Evolutionary conservation across 108 stramenopile species (phyloP), one percentile per base, ranked within the genome.

Genomic region (Stephanodiscus triporus): DNA sequence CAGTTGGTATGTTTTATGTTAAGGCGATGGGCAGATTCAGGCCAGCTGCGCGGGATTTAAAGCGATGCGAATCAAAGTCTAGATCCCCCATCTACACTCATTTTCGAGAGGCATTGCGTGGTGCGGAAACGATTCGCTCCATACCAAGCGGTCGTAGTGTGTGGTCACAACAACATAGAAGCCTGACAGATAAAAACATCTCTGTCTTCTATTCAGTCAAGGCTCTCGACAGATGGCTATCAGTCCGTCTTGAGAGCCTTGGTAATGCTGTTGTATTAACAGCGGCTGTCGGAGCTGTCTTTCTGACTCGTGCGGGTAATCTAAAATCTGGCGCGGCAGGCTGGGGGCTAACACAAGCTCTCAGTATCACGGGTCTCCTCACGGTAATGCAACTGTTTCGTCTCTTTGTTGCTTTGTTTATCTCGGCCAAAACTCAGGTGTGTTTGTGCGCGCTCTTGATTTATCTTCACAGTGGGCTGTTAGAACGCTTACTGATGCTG

Each of bases 61-160:
- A 96, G 78, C 87, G 95, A 26, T 76, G 77, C 9, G 98, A 99
- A 71, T 75, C 93, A 14, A 89, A 90, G 37, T 90, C 86, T 7
- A 65, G 96, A 60, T 93, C 94, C 13, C 98, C 98, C 3, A 92
- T 99, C 23, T 97, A 96, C 76, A 94, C 94, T 32, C 96, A 98
- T 72, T 98, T 99, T 74, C 66, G 87, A 4, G 97, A 99, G 82
- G 93, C 96, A 19, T 76, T 98, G 26, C 74, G 77, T 27, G 98
- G 98, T 19, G 83, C 87, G 2, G 85, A 91, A 66, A 92, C 91
- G 29, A 97, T 98, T 54, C 89, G 97, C 2, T 90, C 95, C 1
- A 90, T 92, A 65, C 88, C 89, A 34, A 76, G 73, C 4, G 87
- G 85, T 37, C 60, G 55, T 13, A 30, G 36, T 9, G 66, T 60